Base-by-base conservation (phyloP, 441 rosid species). In the Biscutella laevigata region DNA sequence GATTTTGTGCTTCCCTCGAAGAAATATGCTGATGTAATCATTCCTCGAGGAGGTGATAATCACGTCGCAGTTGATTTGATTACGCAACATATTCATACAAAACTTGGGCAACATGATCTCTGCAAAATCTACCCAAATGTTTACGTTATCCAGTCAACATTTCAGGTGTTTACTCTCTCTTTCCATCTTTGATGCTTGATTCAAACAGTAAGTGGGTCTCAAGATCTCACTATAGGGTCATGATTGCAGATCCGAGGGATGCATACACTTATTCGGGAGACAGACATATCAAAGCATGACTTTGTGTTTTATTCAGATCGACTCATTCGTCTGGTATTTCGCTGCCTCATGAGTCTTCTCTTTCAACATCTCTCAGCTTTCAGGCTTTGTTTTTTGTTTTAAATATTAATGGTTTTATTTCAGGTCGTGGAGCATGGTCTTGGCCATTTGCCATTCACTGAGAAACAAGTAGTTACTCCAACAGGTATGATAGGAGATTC, bases 401-500 rank as follows among this genome's bases (percentile, higher is more conserved):
- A 39, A 17, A 28, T 62, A 58, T 19, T 30, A 6, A 57, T 42
- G 53, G 52, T 28, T 72, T 55, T 16, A 27, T 64, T 61, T 37
- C 57, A 92, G 99, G 99, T 88, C 26, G 97, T 92, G 45, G 99
- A 92, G 75, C 99, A 92, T 73, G 99, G 99, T 49, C 87, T 92
- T 47, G 97, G 97, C 25, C 80, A 92, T 79, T 71, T 92, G 71
- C 99, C 97, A 0, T 92, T 92, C 72, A 86, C 95, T 26, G 96
- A 88, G 72, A 94, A 88, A 72, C 97, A 88, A 78, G 82, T 94
- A 47, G 66, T 88, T 47, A 94, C 98, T 17, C 98, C 96, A 53
- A 88, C 98, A 67, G 92, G 97, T 90, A 46, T 33, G 68, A 56
- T 39, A 39, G 22, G 46, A 53, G 48, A 53, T 49, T 30, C 54